Conservation (phyloP, 169 alveolate species). For the Eimeria maxima region DNA sequence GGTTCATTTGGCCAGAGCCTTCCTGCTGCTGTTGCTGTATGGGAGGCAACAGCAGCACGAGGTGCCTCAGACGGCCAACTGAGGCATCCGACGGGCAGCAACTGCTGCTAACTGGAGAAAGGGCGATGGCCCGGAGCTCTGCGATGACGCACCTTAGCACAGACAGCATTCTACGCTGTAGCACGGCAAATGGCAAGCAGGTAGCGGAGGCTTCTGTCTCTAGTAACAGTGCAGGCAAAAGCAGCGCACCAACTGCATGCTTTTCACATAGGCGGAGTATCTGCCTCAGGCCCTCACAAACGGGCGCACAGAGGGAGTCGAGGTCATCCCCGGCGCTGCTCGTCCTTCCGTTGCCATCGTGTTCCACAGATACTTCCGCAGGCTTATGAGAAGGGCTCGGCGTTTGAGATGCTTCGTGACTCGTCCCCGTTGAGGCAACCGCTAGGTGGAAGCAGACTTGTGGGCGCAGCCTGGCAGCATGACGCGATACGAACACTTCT, state of each 20-base stretch:
- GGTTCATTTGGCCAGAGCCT: slow-evolving; percentile 46
- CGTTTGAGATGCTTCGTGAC: slow-evolving; percentile 2
- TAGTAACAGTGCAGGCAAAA: slow-evolving; percentile 69
- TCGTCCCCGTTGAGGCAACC: slow-evolving; percentile 43
- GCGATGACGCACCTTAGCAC: slow-evolving; percentile 76
- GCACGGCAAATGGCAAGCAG: slow-evolving; percentile 70
- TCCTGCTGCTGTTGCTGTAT: slow-evolving; percentile 69
- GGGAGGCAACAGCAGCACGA: slow-evolving; percentile 64
- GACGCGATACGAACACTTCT: slow-evolving; percentile 58
- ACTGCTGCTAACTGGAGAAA: slow-evolving; percentile 47
- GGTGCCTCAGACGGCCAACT: slow-evolving; percentile 36
- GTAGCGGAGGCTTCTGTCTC: slow-evolving; percentile 75
- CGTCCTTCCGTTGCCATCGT: neutral
- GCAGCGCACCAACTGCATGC: slow-evolving; percentile 65
- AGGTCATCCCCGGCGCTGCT: slow-evolving; percentile 41
- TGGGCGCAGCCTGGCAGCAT: slow-evolving; percentile 49
- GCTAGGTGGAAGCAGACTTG: slow-evolving; percentile 45
- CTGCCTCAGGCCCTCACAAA: slow-evolving; percentile 45
- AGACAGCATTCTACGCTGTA: slow-evolving; percentile 75
- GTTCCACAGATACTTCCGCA: neutral
- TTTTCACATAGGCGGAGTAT: slow-evolving; percentile 34
- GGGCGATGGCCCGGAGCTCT: slow-evolving; percentile 51
- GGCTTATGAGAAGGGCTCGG: neutral
- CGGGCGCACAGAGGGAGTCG: slow-evolving; percentile 50
- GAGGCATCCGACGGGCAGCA: slow-evolving; percentile 43